Evolutionary conservation across 805 yeast genomes (phyloP).

Genomic region (Maudiozyma saulgeensis): DNA sequence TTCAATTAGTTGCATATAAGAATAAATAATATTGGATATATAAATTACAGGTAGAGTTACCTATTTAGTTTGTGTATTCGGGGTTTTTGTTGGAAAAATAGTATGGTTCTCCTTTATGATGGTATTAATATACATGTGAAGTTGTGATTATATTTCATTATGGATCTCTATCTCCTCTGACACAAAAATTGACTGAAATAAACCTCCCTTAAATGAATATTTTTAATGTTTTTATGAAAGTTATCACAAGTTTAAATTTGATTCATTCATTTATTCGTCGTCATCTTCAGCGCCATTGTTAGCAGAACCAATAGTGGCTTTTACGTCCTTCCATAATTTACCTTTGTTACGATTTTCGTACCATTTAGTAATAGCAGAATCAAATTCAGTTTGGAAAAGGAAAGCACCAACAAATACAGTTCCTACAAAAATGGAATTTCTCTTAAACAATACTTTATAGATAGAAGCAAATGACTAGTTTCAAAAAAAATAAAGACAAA

Average conservation of each 20-base stretch:
- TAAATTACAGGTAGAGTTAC: background rate
- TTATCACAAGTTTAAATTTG: background rate
- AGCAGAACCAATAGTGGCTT: constrained; percentile 43
- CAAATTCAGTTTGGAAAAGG: constrained; percentile 72
- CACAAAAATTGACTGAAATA: background rate
- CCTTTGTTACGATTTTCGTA: constrained; percentile 75
- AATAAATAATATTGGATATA: background rate
- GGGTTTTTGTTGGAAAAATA: no score
- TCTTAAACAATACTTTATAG: constrained; percentile 67
- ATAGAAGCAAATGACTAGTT: constrained; percentile 35
- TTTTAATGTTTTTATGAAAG: background rate
- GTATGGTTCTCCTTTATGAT: background rate
- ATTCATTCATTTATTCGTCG: constrained; percentile 18
- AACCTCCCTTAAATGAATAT: background rate
- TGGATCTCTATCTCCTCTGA: background rate
- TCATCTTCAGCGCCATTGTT: constrained; percentile 44
- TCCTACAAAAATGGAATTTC: constrained; percentile 84
- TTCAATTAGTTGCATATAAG: background rate
- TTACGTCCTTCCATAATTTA: constrained; percentile 78
- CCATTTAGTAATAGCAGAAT: constrained; percentile 56
- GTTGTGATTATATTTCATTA: background rate
- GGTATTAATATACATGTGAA: background rate
- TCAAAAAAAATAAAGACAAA: background rate
- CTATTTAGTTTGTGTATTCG: no score
- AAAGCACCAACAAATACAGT: constrained; percentile 78